Percentiles rank a stretch among this genome's conserved stretches.
Conservation (phyloP, 2,329 filamentous ascomycete species). For the Paecilomyces niveus region DNA sequence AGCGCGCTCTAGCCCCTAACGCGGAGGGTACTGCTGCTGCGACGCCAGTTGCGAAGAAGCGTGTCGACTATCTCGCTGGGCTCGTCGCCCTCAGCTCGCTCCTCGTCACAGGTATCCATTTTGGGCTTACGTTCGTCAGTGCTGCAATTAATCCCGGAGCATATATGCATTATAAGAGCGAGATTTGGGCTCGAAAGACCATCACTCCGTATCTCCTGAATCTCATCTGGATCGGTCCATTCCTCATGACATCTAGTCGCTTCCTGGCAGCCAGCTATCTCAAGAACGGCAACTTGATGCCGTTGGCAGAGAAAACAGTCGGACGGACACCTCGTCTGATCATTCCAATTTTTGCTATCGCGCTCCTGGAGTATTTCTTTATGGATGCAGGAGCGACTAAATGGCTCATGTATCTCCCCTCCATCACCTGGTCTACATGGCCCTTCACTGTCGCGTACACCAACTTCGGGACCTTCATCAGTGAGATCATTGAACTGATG, state of each 20-base stretch:
- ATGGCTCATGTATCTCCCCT: constrained; percentile 40
- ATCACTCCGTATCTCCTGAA: constrained; percentile 40
- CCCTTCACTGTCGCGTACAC: constrained; percentile 35
- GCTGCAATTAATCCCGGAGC: constrained; percentile 30
- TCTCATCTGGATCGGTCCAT: constrained; percentile 42
- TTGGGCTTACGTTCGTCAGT: constrained; percentile 38
- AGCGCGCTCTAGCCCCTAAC: neutral
- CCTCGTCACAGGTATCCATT: constrained; percentile 40
- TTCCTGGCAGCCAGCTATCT: constrained; percentile 40
- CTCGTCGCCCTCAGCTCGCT: constrained; percentile 39
- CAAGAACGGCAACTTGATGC: constrained; percentile 34
- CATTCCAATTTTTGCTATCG: constrained; percentile 39
- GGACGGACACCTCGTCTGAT: constrained; percentile 39
- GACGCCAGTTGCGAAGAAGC: constrained; percentile 8
- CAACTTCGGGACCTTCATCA: constrained; percentile 38
- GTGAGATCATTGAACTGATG: constrained; percentile 37
- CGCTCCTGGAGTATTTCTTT: constrained; percentile 41
- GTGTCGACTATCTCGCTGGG: constrained; percentile 43
- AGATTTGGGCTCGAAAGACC: constrained; percentile 35
- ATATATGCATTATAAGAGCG: constrained; percentile 31
- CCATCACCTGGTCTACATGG: constrained; percentile 43
- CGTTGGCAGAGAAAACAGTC: constrained; percentile 39
- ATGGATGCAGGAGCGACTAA: constrained; percentile 38
- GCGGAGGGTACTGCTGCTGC: neutral
- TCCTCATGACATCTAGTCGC: constrained; percentile 43